Evolutionary conservation across 768 basidiomycete genomes (phyloP), one percentile per base, ranked within the genome.

Genomic region (Pulveroboletus frians): DNA sequence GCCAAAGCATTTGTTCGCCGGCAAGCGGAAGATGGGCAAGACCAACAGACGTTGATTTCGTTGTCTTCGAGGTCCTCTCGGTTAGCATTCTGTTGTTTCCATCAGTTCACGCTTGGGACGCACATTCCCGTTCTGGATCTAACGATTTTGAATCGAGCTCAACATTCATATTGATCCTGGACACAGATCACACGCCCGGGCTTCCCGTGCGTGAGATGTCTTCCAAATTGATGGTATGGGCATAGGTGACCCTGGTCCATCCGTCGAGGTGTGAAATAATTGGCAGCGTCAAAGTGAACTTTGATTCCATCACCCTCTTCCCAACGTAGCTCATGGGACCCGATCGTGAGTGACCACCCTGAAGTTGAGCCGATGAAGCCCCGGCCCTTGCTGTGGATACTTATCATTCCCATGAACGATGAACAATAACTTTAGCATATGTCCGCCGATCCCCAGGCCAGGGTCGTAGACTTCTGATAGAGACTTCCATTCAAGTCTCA

Each of bases 1-100:
- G 90, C 91, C 91, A 42, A 92, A 88, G 66, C 88, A 92, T 73
- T 69, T 93, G 50, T 92, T 84, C 62, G 69, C 88, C 50, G 91
- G 91, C 23, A 92, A 93, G 69, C 82, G 90, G 57, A 86, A 89
- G 65, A 79, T 70, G 21, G 90, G 90, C 59, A 92, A 92, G 73
- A 92, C 88, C 39, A 74, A 80, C 65, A 80, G 90, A 66, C 75
- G 86, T 66, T 88, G 69, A 77, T 56, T 30, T 7, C 15, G 18
- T 4, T 44, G 32, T 44, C 31, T 15, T 26, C 8, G n/a, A 9
- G 18, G 27, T 39, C 15, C 2, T 30, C 27, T 60, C 27, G 32
- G 42, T 47, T 32, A 46, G 39, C 39, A 35, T 50, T 13, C 31
- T 35, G 9, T 26, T 47, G 43, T 43, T 43, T 53, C 43, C 13